Conservation (phyloP, 2,329 filamentous ascomycete species). For the Mollisia scopiformis region DNA sequence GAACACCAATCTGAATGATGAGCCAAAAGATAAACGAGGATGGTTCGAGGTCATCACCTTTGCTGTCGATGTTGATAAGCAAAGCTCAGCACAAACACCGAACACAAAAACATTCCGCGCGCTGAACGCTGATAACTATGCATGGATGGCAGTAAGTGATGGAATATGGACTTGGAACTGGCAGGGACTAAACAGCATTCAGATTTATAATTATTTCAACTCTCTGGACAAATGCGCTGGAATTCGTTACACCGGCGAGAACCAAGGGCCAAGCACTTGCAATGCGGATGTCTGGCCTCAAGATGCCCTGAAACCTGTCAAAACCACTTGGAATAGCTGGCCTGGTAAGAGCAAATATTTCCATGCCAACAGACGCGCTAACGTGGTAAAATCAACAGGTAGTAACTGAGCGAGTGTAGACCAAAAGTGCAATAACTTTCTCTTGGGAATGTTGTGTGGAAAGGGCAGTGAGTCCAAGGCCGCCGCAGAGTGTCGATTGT, state of each 20-base stretch:
- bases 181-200: background rate
- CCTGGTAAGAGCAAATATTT: background rate
- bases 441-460: no score
- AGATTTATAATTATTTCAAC: background rate
- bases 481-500: no score
- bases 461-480: no score
- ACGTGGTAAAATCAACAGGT: background rate
- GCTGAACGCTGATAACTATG: background rate
- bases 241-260: background rate
- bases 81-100: background rate
- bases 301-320: background rate
- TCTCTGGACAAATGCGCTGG: background rate
- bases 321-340: background rate
- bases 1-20: background rate
- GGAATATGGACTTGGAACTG: background rate
- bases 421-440: no score
- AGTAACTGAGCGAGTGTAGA: background rate
- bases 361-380: background rate
- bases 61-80: background rate
- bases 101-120: background rate
- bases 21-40: background rate
- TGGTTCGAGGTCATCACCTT: background rate
- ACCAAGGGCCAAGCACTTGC: background rate
- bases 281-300: slow-evolving; percentile 1
- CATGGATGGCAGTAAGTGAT: background rate